Percentiles rank a stretch among this genome's conserved stretches.
Conservation (phyloP, 768 basidiomycete species). For the Mycena olivaceomarginata region DNA sequence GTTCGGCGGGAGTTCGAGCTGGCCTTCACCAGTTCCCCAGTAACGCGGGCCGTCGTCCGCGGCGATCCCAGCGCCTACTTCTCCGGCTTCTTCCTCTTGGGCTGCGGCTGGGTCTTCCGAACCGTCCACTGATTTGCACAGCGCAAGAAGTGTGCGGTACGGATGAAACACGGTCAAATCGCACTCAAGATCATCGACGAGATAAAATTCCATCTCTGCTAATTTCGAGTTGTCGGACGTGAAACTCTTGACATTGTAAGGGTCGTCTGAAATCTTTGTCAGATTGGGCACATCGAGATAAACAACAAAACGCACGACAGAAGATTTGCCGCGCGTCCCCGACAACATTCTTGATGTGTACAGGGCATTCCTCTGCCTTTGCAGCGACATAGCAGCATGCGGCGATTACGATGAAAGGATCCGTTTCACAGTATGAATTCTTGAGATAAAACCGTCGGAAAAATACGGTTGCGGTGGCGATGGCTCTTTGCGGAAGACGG, state of each 20-base stretch:
- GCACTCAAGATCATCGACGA: slow-evolving; percentile 97
- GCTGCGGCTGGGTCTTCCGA: slow-evolving; percentile 64
- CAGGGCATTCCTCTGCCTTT: slow-evolving; percentile 97
- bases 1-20: slow-evolving; percentile 82
- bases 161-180: slow-evolving; percentile 96
- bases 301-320: slow-evolving; percentile 68
- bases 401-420: slow-evolving; percentile 93
- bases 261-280: slow-evolving; percentile 64
- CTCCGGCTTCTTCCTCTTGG: slow-evolving; percentile 72
- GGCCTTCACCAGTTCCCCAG: slow-evolving; percentile 89
- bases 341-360: slow-evolving; percentile 95
- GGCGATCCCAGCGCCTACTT: slow-evolving; percentile 67
- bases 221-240: slow-evolving; percentile 92
- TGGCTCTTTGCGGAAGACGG: slow-evolving; percentile 89
- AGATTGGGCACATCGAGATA: not conserved
- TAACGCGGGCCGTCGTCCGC: slow-evolving; percentile 76
- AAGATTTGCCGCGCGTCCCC: slow-evolving; percentile 89
- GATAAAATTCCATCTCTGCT: slow-evolving; percentile 99
- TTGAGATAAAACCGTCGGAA: slow-evolving; percentile 98
- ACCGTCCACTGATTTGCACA: slow-evolving; percentile 73
- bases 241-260: slow-evolving; percentile 87
- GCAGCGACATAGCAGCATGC: slow-evolving; percentile 98
- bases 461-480: slow-evolving; percentile 96
- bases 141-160: slow-evolving; percentile 89
- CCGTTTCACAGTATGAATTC: slow-evolving; percentile 96